Base-by-base conservation (phyloP, 202 grass and related monocot genomes). In the Saccharum hybrid region DNA sequence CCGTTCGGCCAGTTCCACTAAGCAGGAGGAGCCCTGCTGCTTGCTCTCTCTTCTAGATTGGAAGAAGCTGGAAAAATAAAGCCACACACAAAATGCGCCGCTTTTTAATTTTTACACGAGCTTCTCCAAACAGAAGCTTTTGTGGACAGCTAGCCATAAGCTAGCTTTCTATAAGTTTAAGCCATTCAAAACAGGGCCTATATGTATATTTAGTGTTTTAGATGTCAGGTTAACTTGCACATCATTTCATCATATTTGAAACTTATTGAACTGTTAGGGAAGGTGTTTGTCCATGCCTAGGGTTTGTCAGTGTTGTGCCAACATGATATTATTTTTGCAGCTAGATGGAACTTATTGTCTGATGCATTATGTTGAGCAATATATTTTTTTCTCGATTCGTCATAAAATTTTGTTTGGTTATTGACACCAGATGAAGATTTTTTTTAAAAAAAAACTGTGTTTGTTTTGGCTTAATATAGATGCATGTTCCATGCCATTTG, bases 231-330 rank as follows among this genome's bases (percentile, higher is more conserved):
- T 10, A 6, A 8, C 7, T 59, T 72, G 13, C 71, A 10, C 43
- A 72, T 43, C 79, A 64, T 49, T 72, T 77, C 6, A 14, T 5
- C 62, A 12, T 60, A 56, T 78, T 73, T 78, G 33, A 7, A 59
- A 56, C 66, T 68, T 79, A 63, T 72, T 48, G 18, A 22, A 40
- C 67, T n/a, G 69, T 9, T 70, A 63, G 15, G 19, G 52, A 41
- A 13, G 12, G 67, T 52, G 79, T 33, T 30, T 13, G 56, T 57
- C 43, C 21, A 60, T 68, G 4, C n/a, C 75, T 22, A 46, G 61
- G 30, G 9, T 69, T 41, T 48, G 16, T 31, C 15, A 34, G 33
- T 54, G 62, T 21, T 54, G 37, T 70, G 13, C 4, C 21, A 42
- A 42, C 15, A 67, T 23, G 40, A 34, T 12, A 2, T 41, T 51